A percentile compares a stretch with the other conserved stretches of the same genome.
phyloP scores from a whole-genome alignment of 2,329 filamentous ascomycete genomes.

The Cordyceps javanica region DNA sequence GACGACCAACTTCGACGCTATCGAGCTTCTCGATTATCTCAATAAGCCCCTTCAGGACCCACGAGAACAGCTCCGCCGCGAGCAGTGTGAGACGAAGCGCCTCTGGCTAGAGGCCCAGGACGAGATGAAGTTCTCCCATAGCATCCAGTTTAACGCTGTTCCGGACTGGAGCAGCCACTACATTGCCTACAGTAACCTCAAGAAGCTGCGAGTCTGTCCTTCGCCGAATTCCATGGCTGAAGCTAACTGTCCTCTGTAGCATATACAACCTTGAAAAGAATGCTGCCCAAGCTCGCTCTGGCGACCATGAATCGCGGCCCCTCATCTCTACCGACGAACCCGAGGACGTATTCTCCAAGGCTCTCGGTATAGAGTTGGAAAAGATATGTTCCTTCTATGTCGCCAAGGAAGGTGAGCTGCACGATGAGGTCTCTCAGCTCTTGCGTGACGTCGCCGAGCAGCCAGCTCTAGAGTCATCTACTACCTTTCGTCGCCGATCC shows the following conservation, averaged over 20 bases:
- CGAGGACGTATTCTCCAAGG: constrained; percentile 72
- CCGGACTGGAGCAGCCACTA: constrained; percentile 99
- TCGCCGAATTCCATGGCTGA: neutral
- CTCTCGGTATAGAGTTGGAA: constrained; percentile 83
- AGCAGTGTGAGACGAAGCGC: constrained; percentile 57
- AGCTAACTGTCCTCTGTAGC: constrained; percentile 36
- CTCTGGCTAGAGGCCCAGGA: constrained; percentile 64
- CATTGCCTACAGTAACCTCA: constrained; percentile 96
- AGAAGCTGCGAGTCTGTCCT: constrained; percentile 70
- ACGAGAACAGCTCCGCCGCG: constrained; percentile 19
- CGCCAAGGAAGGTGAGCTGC: constrained; percentile 82
- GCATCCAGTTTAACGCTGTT: constrained; percentile 98
- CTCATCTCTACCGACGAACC: constrained; percentile 70
- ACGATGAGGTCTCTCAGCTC: constrained; percentile 73
- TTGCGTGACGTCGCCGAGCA: constrained; percentile 66
- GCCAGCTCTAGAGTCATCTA: constrained; percentile 42
- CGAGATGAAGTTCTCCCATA: constrained; percentile 99
- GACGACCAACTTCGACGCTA: constrained; percentile 20
- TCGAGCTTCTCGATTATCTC: constrained; percentile 38
- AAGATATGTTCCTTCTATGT: constrained; percentile 91
- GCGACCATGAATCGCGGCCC: constrained; percentile 79
- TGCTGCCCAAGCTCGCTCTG: constrained; percentile 54
- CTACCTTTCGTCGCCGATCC: constrained; percentile 28
- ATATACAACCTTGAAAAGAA: constrained; percentile 95
- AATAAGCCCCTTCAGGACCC: constrained; percentile 13